phyloP scores from a whole-genome alignment of 2,329 filamentous ascomycete species.

The Fusarium heterosporum region DNA sequence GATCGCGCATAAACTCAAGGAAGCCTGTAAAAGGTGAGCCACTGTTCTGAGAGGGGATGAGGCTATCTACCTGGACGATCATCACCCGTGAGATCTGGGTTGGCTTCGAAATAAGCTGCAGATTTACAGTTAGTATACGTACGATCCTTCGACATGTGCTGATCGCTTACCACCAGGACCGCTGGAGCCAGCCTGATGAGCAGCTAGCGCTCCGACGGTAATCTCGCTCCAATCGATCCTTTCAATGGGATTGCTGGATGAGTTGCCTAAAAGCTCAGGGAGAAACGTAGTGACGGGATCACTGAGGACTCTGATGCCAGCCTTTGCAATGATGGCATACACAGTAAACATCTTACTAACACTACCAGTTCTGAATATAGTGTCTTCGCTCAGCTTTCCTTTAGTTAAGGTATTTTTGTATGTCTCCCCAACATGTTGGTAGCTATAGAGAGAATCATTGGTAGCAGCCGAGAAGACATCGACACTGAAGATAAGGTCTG shows the following conservation, averaged over 20 bases:
- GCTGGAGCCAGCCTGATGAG: conserved; percentile 38
- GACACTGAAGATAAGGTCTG: conserved; percentile 35
- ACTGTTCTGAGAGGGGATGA: fast-evolving
- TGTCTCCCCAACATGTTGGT: conserved; percentile 35
- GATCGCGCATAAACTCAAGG: conserved; percentile 21
- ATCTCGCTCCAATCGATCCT: conserved; percentile 35
- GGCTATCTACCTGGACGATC: background rate
- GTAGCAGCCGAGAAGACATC: conserved; percentile 46
- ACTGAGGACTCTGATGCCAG: conserved; percentile 29
- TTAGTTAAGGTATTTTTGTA: conserved; percentile 31
- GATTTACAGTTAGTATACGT: background rate
- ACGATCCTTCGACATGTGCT: fast-evolving
- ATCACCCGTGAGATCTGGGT: fast-evolving
- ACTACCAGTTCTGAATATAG: conserved; percentile 27
- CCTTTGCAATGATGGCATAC: conserved; percentile 34
- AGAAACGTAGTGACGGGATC: conserved; percentile 35
- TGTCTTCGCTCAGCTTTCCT: conserved; percentile 30
- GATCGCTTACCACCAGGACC: conserved; percentile 7
- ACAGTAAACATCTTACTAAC: conserved; percentile 35
- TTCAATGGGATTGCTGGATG: background rate
- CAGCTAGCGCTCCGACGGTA: conserved; percentile 33
- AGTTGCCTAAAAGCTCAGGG: conserved; percentile 34
- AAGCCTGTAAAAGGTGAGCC: conserved; percentile 1
- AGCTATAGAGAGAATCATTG: conserved; percentile 42
- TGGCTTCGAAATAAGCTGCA: background rate